phyloP scores from a whole-genome alignment of 75 land plant genomes.

The Pinus tabuliformis region DNA sequence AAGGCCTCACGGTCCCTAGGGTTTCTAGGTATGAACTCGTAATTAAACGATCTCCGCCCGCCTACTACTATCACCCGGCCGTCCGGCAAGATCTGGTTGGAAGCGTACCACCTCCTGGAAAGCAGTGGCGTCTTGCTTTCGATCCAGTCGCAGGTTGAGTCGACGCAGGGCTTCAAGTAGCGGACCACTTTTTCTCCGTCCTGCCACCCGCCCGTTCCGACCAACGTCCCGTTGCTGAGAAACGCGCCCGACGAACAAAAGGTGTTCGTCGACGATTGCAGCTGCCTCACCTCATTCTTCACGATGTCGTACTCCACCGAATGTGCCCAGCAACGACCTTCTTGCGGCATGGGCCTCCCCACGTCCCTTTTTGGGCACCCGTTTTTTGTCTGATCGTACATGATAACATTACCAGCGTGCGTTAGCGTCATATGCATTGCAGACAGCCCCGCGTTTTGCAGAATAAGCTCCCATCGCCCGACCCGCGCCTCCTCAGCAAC shows the following conservation, averaged over 20 bases:
- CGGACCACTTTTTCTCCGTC: too few relatives aligned
- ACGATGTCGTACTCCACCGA: slow-evolving; percentile 43
- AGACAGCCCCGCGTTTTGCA: slow-evolving; percentile 45
- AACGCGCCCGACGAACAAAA: slow-evolving; percentile 74
- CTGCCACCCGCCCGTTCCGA: too few relatives aligned
- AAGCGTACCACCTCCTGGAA: too few relatives aligned
- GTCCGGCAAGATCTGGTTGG: too few relatives aligned
- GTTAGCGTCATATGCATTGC: slow-evolving; percentile 65
- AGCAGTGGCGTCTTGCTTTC: too few relatives aligned
- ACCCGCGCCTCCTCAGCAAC: not conserved
- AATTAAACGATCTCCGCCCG: too few relatives aligned
- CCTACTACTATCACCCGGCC: too few relatives aligned
- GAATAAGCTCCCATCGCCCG: slow-evolving; percentile 34
- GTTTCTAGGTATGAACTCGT: too few relatives aligned
- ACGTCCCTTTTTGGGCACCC: slow-evolving; percentile 21
- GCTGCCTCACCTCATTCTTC: slow-evolving; percentile 35
- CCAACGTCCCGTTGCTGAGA: too few relatives aligned
- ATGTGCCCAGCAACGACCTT: slow-evolving; percentile 71
- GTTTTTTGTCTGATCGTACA: slow-evolving; percentile 50
- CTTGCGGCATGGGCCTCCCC: not conserved
- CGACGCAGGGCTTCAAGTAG: too few relatives aligned
- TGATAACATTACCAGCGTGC: slow-evolving; percentile 37
- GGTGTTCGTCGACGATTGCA: slow-evolving; percentile 55
- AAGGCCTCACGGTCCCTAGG: too few relatives aligned
- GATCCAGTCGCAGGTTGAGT: too few relatives aligned